Evolutionary conservation across 2,329 filamentous ascomycete species (phyloP).

Genomic region (Xylariaceae sp.): DNA sequence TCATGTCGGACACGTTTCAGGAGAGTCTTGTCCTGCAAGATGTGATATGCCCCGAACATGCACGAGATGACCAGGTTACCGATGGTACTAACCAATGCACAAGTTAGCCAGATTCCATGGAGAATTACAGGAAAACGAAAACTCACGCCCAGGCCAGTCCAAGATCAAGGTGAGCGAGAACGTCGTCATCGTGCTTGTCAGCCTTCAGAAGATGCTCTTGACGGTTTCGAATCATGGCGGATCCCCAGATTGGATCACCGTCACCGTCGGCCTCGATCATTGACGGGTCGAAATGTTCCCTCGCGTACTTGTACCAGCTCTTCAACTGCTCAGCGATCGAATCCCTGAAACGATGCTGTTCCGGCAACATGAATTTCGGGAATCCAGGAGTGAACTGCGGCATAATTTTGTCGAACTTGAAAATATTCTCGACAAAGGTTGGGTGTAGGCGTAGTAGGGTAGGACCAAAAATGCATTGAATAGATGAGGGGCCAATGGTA

Average conservation of each 20-base stretch:
- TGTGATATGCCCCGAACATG: constrained; percentile 27
- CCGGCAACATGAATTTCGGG: constrained; percentile 23
- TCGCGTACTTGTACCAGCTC: constrained; percentile 30
- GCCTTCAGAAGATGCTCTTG: constrained; percentile 27
- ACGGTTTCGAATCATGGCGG: constrained; percentile 26
- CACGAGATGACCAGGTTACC: constrained; percentile 27
- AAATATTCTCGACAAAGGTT: constrained; percentile 26
- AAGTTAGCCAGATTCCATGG: constrained; percentile 5
- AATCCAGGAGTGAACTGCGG: constrained; percentile 27
- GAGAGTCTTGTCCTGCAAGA: constrained; percentile 27
- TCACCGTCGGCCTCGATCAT: constrained; percentile 28
- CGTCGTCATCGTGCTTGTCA: constrained; percentile 28
- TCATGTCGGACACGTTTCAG: constrained; percentile 25
- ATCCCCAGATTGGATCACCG: constrained; percentile 33
- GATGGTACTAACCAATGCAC: constrained; percentile 14
- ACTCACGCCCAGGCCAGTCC: constrained; percentile 33
- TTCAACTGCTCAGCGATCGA: constrained; percentile 24
- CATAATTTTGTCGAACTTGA: constrained; percentile 27
- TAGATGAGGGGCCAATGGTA: constrained; percentile 19
- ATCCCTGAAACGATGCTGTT: constrained; percentile 20
- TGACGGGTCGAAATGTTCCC: constrained; percentile 26
- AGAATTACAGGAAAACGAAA: not conserved
- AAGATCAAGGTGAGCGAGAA: constrained; percentile 29
- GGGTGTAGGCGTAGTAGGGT: constrained; percentile 28
- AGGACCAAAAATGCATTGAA: constrained; percentile 31